Evolutionary conservation across 306 rosid genomes (phyloP).

Genomic region (Geum urbanum): DNA sequence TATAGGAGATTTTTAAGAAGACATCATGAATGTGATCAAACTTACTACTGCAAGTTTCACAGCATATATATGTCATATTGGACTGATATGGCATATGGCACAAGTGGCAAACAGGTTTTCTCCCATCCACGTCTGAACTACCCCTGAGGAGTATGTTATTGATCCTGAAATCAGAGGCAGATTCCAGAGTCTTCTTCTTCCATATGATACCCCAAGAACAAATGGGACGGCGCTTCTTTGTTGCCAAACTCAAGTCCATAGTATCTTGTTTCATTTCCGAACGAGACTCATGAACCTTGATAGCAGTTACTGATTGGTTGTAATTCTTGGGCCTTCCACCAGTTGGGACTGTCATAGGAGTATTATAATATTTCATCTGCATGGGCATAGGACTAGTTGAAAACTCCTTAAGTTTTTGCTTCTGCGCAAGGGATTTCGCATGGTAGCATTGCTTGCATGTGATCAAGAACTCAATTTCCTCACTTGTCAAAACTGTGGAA

Average conservation of each 20-base stretch:
- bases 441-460: slow-evolving; percentile 74
- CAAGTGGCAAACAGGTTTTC: slow-evolving; percentile 60
- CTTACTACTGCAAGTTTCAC: slow-evolving; percentile 79
- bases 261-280: slow-evolving; percentile 38
- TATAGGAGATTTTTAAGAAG: not conserved
- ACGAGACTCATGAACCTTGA: slow-evolving; percentile 35
- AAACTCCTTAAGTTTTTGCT: slow-evolving; percentile 57
- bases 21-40: slow-evolving; percentile 19
- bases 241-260: slow-evolving; percentile 38
- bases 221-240: slow-evolving; percentile 41
- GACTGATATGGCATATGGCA: slow-evolving; percentile 66
- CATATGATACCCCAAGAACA: slow-evolving; percentile 84
- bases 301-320: slow-evolving; percentile 35
- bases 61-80: slow-evolving; percentile 75
- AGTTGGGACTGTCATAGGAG: slow-evolving; percentile 37
- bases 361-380: slow-evolving; percentile 47
- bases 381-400: slow-evolving; percentile 72
- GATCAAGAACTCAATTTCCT: slow-evolving; percentile 40
- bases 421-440: slow-evolving; percentile 42
- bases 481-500: slow-evolving; percentile 40
- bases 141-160: slow-evolving; percentile 70
- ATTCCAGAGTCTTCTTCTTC: slow-evolving; percentile 62
- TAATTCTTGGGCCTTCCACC: slow-evolving; percentile 34
- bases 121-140: slow-evolving; percentile 32
- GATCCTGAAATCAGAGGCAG: slow-evolving; percentile 50